Conservation (phyloP, 768 basidiomycete genomes). For the Trametes punicea region DNA sequence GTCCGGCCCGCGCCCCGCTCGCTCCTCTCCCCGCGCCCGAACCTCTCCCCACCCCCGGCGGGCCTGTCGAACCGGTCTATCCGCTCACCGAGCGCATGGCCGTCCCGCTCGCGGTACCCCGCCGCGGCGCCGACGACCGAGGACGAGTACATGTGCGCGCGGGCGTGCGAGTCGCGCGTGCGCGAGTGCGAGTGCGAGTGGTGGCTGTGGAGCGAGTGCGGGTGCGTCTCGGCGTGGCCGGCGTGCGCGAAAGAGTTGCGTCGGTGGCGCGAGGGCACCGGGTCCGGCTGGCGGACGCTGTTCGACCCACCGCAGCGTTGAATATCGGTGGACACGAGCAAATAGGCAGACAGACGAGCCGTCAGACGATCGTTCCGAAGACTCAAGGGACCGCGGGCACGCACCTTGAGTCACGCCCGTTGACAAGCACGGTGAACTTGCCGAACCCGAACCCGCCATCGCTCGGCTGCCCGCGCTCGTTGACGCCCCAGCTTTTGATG, state of each 20-base stretch:
- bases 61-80: too few species aligned
- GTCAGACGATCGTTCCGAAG: not conserved
- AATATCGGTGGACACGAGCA: too few species aligned
- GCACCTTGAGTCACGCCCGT: conserved; percentile 64
- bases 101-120: conserved; percentile 12
- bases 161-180: conserved; percentile 1
- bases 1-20: not conserved
- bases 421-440: conserved; percentile 53
- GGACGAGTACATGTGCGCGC: conserved; percentile 1
- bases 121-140: not conserved
- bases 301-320: not conserved
- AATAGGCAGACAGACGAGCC: too few species aligned
- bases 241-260: conserved; percentile 20
- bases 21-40: not conserved
- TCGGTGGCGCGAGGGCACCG: conserved; percentile 30
- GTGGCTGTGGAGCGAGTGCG: conserved; percentile 9
- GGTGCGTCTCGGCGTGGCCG: not conserved
- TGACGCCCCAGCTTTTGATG: conserved; percentile 82
- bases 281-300: conserved; percentile 29
- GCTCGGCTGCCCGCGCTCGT: conserved; percentile 78
- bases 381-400: conserved; percentile 16
- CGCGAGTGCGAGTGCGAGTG: conserved; percentile 7
- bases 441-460: conserved; percentile 86
- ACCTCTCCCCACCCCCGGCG: too few species aligned
- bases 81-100: too few species aligned